Conservation (phyloP, 2,329 filamentous ascomycete genomes). For the Dryadomyces quercivorus region DNA sequence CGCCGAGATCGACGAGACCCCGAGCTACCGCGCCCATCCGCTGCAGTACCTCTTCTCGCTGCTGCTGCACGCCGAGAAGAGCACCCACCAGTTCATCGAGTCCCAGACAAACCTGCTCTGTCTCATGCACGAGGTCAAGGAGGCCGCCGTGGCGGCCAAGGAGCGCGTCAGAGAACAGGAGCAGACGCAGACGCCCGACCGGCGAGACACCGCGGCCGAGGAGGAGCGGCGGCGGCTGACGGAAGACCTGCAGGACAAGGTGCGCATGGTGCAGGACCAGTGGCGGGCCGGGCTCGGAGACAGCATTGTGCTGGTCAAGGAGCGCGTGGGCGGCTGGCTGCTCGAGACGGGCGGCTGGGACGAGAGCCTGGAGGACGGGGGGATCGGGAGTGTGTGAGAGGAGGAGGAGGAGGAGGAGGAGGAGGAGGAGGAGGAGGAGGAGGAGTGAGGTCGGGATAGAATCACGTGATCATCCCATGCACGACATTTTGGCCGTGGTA, state of each 20-base stretch:
- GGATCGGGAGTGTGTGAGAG: slow-evolving; percentile 32
- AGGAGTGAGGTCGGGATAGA: background rate
- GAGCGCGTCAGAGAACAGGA: slow-evolving; percentile 23
- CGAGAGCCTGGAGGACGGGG: slow-evolving; percentile 53
- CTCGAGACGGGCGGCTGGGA: slow-evolving; percentile 79
- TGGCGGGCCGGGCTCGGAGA: slow-evolving; percentile 82
- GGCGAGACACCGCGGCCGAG: slow-evolving; percentile 38
- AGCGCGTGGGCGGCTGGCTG: slow-evolving; percentile 61
- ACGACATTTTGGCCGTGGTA: too few relatives aligned
- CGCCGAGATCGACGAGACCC: slow-evolving; percentile 75
- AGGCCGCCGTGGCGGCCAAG: slow-evolving; percentile 59
- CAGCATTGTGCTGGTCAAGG: slow-evolving; percentile 60
- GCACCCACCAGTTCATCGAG: slow-evolving; percentile 94
- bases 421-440: too few relatives aligned
- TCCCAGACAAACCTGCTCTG: slow-evolving; percentile 85
- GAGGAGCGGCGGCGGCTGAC: slow-evolving; percentile 62
- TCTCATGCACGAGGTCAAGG: slow-evolving; percentile 80
- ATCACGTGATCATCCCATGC: too few relatives aligned
- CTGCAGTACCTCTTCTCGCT: slow-evolving; percentile 84
- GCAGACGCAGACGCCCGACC: background rate
- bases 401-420: too few relatives aligned
- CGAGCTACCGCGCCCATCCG: slow-evolving; percentile 66
- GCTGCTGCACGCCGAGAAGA: slow-evolving; percentile 78
- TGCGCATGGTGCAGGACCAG: slow-evolving; percentile 78
- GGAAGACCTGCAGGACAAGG: slow-evolving; percentile 85